Conservation (phyloP, 2,329 filamentous ascomycete species). For the Pezicula rhizophila region DNA sequence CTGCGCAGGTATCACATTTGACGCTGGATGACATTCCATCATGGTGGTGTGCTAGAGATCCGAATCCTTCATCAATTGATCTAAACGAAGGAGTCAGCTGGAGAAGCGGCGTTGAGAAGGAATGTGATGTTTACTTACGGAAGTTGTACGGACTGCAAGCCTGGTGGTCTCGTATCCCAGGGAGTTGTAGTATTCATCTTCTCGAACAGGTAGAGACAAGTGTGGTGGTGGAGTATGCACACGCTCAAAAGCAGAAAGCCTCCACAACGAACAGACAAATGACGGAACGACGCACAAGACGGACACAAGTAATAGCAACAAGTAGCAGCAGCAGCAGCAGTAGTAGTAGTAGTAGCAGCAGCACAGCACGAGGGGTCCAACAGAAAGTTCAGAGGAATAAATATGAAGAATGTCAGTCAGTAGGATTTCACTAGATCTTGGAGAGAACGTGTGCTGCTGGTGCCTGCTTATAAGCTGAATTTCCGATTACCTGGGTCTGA, state of each 20-base stretch:
- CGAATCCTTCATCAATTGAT: slow-evolving; percentile 1
- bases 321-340: neutral
- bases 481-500: neutral
- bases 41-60: neutral
- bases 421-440: neutral
- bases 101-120: neutral
- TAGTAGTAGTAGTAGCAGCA: neutral
- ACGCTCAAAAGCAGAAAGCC: neutral
- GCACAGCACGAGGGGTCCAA: neutral
- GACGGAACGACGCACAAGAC: neutral
- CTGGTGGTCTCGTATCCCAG: neutral
- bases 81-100: neutral
- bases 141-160: neutral
- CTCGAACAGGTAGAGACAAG: neutral
- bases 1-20: slow-evolving; percentile 1
- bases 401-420: neutral
- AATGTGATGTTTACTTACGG: neutral
- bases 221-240: neutral
- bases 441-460: neutral
- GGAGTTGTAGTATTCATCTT: neutral
- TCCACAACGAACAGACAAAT: neutral
- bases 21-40: neutral
- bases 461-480: neutral
- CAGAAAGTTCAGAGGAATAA: neutral
- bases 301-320: neutral